Evolutionary conservation across 148 eudicot genomes (phyloP).

Genomic region (Rhododendron ovatum): DNA sequence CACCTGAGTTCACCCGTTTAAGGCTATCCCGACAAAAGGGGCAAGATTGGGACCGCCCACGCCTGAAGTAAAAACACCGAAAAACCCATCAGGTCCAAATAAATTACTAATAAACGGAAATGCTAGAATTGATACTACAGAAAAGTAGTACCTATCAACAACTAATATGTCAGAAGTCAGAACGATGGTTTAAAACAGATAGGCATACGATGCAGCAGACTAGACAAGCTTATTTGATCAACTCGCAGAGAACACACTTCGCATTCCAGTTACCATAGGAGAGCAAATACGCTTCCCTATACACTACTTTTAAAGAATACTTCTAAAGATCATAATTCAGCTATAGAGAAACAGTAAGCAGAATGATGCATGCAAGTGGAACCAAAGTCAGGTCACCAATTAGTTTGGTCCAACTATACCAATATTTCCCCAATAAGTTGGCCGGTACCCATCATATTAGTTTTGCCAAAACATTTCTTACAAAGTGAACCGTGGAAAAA

Average conservation of each 20-base stretch:
- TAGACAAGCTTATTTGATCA: neutral
- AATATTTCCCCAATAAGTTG: neutral
- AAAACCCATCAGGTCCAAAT: neutral
- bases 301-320: neutral
- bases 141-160: neutral
- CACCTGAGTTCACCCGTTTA: slow-evolving; percentile 34
- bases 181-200: neutral
- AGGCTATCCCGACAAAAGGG: slow-evolving; percentile 41
- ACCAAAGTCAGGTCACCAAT: neutral
- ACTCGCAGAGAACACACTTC: neutral
- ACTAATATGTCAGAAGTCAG: neutral
- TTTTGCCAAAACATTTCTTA: neutral
- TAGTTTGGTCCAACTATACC: neutral
- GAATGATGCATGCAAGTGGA: neutral
- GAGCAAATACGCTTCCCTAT: neutral
- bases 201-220: neutral
- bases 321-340: neutral
- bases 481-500: neutral
- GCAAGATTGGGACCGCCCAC: slow-evolving; percentile 35
- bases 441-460: neutral
- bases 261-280: neutral
- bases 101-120: neutral
- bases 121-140: neutral
- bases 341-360: neutral
- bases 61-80: slow-evolving; percentile 20